Conservation (phyloP, 129 eudicot genomes). For the Flaveria trinervia region DNA sequence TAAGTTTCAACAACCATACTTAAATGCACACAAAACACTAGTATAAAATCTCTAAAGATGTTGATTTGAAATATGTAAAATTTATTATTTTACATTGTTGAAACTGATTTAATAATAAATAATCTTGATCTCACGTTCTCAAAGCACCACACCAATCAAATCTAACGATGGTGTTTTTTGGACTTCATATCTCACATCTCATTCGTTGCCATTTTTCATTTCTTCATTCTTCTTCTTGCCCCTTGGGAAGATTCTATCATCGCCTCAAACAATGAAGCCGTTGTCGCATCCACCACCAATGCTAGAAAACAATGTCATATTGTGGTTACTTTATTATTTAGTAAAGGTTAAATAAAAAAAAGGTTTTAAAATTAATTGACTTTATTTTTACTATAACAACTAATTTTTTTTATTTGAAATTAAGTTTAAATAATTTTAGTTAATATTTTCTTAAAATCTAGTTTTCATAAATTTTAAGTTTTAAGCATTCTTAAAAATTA, state of each 20-base stretch:
- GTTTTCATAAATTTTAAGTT: no score
- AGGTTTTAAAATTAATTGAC: no score
- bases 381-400: no score
- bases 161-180: conserved; percentile 58
- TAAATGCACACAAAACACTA: conserved; percentile 19
- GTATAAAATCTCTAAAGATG: conserved; percentile 16
- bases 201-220: conserved; percentile 60
- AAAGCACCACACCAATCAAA: conserved; percentile 41
- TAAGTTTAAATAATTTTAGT: no score
- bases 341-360: no score
- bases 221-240: conserved; percentile 37
- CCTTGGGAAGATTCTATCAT: conserved; percentile 81
- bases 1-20: not conserved
- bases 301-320: conserved; percentile 56
- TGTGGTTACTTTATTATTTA: not conserved
- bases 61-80: not conserved
- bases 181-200: conserved; percentile 58
- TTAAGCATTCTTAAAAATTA: no score
- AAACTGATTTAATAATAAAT: conserved; percentile 35
- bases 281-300: conserved; percentile 52
- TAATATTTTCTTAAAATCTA: no score
- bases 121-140: conserved; percentile 60
- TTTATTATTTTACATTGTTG: not conserved
- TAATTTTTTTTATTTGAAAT: no score
- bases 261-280: conserved; percentile 66